Evolutionary conservation across 129 eudicot species (phyloP).

Genomic region (Centella asiatica): DNA sequence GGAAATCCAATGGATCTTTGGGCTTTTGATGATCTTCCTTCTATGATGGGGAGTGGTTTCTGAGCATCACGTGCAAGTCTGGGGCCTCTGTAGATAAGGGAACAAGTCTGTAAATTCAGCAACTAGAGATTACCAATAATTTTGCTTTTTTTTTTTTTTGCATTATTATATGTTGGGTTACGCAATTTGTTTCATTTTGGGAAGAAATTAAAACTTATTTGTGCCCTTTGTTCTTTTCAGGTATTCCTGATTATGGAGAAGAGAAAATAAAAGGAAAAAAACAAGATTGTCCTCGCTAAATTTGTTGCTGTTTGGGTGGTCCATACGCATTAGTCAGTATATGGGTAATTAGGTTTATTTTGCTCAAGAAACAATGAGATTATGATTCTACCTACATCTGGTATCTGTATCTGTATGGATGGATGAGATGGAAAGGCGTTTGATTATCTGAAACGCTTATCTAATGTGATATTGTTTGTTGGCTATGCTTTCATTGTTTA

Average conservation of each 20-base stretch:
- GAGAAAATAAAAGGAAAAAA: background rate
- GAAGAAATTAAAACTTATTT: background rate
- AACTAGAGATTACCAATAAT: background rate
- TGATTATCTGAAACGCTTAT: background rate
- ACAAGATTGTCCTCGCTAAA: slow-evolving; percentile 29
- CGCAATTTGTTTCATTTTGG: background rate
- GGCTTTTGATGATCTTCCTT: slow-evolving; percentile 62
- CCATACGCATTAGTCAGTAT: slow-evolving; percentile 9
- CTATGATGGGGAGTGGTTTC: slow-evolving; percentile 39
- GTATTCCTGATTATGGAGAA: slow-evolving; percentile 26
- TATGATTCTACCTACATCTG: slow-evolving; percentile 5
- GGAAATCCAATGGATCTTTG: slow-evolving; percentile 61
- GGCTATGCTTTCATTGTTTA: no score
- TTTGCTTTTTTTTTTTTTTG: background rate
- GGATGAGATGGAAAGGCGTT: slow-evolving; percentile 5
- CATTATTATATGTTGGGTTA: background rate
- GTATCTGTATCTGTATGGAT: slow-evolving; percentile 15
- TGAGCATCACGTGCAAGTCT: slow-evolving; percentile 17
- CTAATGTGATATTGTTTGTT: no score
- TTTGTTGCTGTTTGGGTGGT: slow-evolving; percentile 13
- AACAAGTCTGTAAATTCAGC: slow-evolving; percentile 23
- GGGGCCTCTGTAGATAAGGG: slow-evolving; percentile 54
- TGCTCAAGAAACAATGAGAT: slow-evolving; percentile 9
- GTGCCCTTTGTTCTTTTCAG: slow-evolving; percentile 5
- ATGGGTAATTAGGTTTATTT: slow-evolving; percentile 27